phyloP scores from a whole-genome alignment of 345 rosid species.

The Bruguiera gymnorhiza region DNA sequence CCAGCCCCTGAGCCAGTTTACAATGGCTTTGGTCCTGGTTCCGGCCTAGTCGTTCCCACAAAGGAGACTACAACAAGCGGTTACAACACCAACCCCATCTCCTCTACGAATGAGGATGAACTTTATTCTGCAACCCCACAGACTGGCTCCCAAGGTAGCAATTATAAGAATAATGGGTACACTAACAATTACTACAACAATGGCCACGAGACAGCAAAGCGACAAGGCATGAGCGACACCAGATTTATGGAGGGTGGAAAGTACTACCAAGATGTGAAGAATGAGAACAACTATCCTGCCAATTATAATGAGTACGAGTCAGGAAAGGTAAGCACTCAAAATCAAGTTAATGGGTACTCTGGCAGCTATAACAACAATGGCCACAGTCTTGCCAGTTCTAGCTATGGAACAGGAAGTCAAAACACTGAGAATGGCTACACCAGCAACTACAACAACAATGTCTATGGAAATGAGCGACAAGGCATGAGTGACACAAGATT shows the following conservation, averaged over 20 bases:
- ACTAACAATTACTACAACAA: slow-evolving; percentile 13
- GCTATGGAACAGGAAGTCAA: slow-evolving; percentile 3
- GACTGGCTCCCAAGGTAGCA: slow-evolving; percentile 16
- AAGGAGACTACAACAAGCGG: slow-evolving; percentile 27
- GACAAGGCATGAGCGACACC: background rate
- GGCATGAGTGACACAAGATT: slow-evolving; percentile 68
- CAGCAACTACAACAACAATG: slow-evolving; percentile 12
- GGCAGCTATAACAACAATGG: slow-evolving; percentile 17
- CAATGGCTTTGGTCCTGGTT: slow-evolving; percentile 46
- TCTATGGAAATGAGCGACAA: slow-evolving; percentile 36
- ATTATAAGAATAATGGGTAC: slow-evolving; percentile 17
- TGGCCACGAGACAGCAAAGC: background rate
- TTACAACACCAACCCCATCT: slow-evolving; percentile 20
- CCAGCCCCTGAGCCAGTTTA: slow-evolving; percentile 7
- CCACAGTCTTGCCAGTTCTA: background rate
- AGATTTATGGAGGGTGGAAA: background rate
- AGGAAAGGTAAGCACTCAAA: background rate
- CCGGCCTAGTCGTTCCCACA: slow-evolving; percentile 33
- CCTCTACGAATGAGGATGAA: slow-evolving; percentile 24
- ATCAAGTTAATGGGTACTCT: slow-evolving; percentile 12
- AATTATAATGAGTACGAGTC: no score
- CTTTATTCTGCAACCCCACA: slow-evolving; percentile 32
- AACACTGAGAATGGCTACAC: slow-evolving; percentile 14
- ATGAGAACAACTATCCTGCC: background rate
- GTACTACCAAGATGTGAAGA: background rate